These are phyloP conservation scores for Ophiocordyceps robertsii DNA, from an alignment of 2,329 filamentous ascomycete species.

Conservation along the genomic window DNA sequence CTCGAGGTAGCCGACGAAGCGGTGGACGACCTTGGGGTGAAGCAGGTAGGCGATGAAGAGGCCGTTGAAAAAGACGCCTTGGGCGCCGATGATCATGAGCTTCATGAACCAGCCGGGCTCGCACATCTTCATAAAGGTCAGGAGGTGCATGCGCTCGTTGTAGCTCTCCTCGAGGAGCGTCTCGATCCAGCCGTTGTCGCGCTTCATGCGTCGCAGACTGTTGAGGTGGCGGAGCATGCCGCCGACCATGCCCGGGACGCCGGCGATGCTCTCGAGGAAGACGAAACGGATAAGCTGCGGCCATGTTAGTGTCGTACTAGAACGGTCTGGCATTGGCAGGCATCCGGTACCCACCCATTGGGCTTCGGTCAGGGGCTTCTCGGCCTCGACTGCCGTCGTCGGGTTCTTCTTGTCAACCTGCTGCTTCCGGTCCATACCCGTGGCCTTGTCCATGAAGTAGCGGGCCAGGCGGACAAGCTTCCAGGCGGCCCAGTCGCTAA, in stretches of 20 bases:
- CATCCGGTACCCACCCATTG: slow-evolving; percentile 53
- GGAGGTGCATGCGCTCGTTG: slow-evolving; percentile 86
- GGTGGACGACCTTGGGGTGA: slow-evolving; percentile 76
- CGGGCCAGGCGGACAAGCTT: slow-evolving; percentile 62
- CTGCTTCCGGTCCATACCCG: slow-evolving; percentile 61
- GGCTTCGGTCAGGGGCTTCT: slow-evolving; percentile 59
- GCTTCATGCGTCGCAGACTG: slow-evolving; percentile 70
- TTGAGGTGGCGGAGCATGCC: slow-evolving; percentile 86
- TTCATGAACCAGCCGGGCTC: slow-evolving; percentile 71
- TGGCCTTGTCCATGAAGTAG: slow-evolving; percentile 69
- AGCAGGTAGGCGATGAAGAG: slow-evolving; percentile 83
- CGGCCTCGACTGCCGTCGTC: slow-evolving; percentile 37
- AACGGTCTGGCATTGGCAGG: not conserved
- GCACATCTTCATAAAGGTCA: slow-evolving; percentile 87
- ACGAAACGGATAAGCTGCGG: slow-evolving; percentile 62
- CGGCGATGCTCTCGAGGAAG: slow-evolving; percentile 89
- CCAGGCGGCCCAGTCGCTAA: slow-evolving; percentile 69
- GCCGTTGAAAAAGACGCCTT: slow-evolving; percentile 93
- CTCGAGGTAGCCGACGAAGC: slow-evolving; percentile 93
- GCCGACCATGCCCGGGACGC: slow-evolving; percentile 92
- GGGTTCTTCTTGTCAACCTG: slow-evolving; percentile 45
- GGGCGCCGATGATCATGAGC: slow-evolving; percentile 77
- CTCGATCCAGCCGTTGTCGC: slow-evolving; percentile 96
- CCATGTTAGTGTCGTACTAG: not conserved
- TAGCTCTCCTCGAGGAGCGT: slow-evolving; percentile 80